phyloP scores from a whole-genome alignment of 2,329 filamentous ascomycete species.

The Ophiostoma fasciatum region DNA sequence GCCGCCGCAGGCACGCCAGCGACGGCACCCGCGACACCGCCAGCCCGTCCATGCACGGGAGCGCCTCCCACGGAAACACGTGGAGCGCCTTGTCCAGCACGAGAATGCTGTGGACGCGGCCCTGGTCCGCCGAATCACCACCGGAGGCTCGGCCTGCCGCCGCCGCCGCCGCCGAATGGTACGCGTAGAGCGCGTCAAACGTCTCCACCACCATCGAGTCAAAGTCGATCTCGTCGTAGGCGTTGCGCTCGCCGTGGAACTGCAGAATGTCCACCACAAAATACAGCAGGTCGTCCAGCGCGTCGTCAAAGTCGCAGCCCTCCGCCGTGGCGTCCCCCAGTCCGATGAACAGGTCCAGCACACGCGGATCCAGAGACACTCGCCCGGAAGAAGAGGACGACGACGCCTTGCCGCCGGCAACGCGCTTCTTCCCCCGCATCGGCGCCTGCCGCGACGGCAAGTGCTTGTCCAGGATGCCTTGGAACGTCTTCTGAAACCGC shows the following conservation, averaged over 20 bases:
- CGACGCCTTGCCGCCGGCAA: conserved; percentile 22
- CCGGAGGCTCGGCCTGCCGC: conserved; percentile 16
- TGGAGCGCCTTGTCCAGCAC: conserved; percentile 87
- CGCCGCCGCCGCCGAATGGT: conserved; percentile 38
- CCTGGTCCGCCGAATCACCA: too few species aligned
- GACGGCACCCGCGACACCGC: conserved; percentile 83
- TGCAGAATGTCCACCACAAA: conserved; percentile 94
- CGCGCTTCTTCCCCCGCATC: conserved; percentile 27
- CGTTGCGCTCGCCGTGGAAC: conserved; percentile 90
- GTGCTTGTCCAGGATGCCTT: conserved; percentile 66
- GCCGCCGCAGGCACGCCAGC: conserved; percentile 62
- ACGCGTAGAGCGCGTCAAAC: conserved; percentile 66
- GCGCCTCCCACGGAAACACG: conserved; percentile 86
- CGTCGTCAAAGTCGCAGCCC: conserved; percentile 66
- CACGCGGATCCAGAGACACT: conserved; percentile 39
- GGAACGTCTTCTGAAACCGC: conserved; percentile 64
- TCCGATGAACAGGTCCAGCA: conserved; percentile 79
- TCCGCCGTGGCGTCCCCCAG: conserved; percentile 58
- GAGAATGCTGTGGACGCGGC: conserved; percentile 59
- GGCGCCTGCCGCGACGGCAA: conserved; percentile 62
- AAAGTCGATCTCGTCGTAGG: conserved; percentile 96
- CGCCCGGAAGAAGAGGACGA: conserved; percentile 15
- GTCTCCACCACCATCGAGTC: conserved; percentile 82
- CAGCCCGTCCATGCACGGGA: conserved; percentile 66
- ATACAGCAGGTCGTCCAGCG: conserved; percentile 82